Percentiles rank a stretch among this genome's conserved stretches.
phyloP scores from a whole-genome alignment of 345 rosid genomes.

The Brassica cretica region DNA sequence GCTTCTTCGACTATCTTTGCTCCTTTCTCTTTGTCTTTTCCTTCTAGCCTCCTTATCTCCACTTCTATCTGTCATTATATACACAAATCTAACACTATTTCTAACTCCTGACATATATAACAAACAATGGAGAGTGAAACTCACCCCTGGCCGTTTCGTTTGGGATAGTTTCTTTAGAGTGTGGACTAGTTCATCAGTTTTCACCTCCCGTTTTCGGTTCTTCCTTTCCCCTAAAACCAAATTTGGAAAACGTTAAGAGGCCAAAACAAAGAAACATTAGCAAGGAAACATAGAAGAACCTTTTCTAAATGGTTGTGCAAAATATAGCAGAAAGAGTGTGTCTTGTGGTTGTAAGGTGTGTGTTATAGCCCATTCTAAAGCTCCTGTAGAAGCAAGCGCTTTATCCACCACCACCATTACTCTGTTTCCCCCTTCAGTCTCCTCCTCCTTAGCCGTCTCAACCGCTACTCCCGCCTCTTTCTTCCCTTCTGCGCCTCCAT shows the following conservation, averaged over 20 bases:
- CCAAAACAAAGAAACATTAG: neutral
- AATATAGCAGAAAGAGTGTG: slow-evolving; percentile 59
- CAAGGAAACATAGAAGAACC: slow-evolving; percentile 38
- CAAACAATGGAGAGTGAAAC: slow-evolving; percentile 22
- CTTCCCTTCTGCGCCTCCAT: slow-evolving; percentile 22
- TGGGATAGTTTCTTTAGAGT: slow-evolving; percentile 64
- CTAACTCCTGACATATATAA: neutral
- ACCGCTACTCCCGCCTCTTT: slow-evolving; percentile 21
- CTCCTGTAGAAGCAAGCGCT: slow-evolving; percentile 65
- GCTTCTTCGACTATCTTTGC: slow-evolving; percentile 73
- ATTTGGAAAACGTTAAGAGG: neutral
- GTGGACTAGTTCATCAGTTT: slow-evolving; percentile 52
- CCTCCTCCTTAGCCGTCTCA: slow-evolving; percentile 13
- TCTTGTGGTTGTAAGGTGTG: slow-evolving; percentile 64
- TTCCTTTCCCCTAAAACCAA: slow-evolving; percentile 38
- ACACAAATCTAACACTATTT: neutral
- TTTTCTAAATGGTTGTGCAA: slow-evolving; percentile 46
- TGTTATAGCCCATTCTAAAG: slow-evolving; percentile 89
- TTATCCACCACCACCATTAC: slow-evolving; percentile 90
- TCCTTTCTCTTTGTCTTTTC: slow-evolving; percentile 64
- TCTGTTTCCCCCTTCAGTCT: slow-evolving; percentile 45
- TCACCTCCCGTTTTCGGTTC: slow-evolving; percentile 44
- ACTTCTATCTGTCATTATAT: slow-evolving; percentile 53
- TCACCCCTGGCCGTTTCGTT: slow-evolving; percentile 70
- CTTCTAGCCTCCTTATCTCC: slow-evolving; percentile 56